A percentile compares a stretch with the other conserved stretches of the same genome.
Evolutionary conservation across 1,139 yeast species (phyloP).

Genomic region (Scheffersomyces titani): DNA sequence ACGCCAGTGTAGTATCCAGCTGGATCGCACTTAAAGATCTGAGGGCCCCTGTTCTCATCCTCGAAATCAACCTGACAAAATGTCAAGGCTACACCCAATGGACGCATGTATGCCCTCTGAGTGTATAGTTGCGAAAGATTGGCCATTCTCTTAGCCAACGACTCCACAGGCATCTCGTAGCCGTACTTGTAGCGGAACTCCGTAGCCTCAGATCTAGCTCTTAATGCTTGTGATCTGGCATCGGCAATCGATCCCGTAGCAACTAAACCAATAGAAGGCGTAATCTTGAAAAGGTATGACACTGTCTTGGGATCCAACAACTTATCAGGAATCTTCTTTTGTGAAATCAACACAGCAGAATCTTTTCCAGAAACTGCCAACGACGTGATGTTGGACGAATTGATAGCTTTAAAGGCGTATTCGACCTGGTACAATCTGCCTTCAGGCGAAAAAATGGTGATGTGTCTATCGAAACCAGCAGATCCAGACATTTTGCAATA

Average conservation of each 20-base stretch:
- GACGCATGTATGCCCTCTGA: constrained; percentile 99
- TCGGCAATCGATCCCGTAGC: constrained; percentile 97
- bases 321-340: constrained; percentile 95
- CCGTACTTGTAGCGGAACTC: constrained; percentile 94
- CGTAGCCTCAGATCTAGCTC: constrained; percentile 93
- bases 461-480: constrained; percentile 97
- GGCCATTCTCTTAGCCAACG: constrained; percentile 92
- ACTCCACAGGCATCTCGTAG: constrained; percentile 95
- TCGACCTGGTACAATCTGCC: constrained; percentile 97
- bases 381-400: constrained; percentile 87
- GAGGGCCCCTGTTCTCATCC: constrained; percentile 91
- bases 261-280: constrained; percentile 83
- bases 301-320: constrained; percentile 84
- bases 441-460: constrained; percentile 97
- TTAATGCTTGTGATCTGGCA: constrained; percentile 84
- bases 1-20: constrained; percentile 95
- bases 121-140: constrained; percentile 93
- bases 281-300: constrained; percentile 78
- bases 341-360: constrained; percentile 88
- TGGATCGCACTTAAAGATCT: constrained; percentile 90
- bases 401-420: constrained; percentile 96
- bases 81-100: constrained; percentile 90
- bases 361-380: constrained; percentile 86
- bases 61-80: constrained; percentile 67
- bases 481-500: constrained; percentile 41